Percentiles rank a stretch among this genome's conserved stretches.
Evolutionary conservation across 257 asterid species (phyloP).

Genomic region (Salvia splendens): DNA sequence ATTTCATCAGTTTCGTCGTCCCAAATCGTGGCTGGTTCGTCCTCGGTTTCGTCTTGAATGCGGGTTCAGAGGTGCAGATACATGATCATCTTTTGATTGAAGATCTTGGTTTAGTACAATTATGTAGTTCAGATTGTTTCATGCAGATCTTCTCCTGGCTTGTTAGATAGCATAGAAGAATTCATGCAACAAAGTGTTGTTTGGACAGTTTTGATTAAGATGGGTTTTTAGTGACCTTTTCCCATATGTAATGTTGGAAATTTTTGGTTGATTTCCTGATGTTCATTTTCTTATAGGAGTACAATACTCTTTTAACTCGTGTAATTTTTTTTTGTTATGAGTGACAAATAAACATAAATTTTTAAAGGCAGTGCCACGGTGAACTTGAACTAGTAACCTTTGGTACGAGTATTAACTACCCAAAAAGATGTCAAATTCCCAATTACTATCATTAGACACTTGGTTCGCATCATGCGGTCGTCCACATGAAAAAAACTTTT

Average conservation of each 20-base stretch:
- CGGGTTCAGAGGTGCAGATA: not conserved
- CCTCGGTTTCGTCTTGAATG: slow-evolving; percentile 30
- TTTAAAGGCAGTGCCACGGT: no score
- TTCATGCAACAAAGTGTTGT: not conserved
- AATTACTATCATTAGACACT: no score
- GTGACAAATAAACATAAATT: no score
- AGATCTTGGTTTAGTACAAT: not conserved
- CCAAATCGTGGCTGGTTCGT: slow-evolving; percentile 36
- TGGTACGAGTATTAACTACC: no score
- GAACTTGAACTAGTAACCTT: no score
- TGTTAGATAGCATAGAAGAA: not conserved
- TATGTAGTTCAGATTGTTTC: not conserved
- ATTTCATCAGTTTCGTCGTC: slow-evolving; percentile 45
- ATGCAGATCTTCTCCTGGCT: not conserved
- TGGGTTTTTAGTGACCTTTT: not conserved
- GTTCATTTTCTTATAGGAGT: not conserved
- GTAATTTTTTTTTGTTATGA: not conserved
- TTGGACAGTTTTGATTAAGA: not conserved
- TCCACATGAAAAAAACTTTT: no score
- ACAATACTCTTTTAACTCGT: not conserved
- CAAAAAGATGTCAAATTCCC: no score
- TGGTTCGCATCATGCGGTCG: no score
- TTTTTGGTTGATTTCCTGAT: not conserved
- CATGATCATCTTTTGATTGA: not conserved
- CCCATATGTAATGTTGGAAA: not conserved